A percentile compares a stretch with the other conserved stretches of the same genome.
phyloP scores from a whole-genome alignment of 2,329 filamentous ascomycete species.

The Monilinia polystroma region DNA sequence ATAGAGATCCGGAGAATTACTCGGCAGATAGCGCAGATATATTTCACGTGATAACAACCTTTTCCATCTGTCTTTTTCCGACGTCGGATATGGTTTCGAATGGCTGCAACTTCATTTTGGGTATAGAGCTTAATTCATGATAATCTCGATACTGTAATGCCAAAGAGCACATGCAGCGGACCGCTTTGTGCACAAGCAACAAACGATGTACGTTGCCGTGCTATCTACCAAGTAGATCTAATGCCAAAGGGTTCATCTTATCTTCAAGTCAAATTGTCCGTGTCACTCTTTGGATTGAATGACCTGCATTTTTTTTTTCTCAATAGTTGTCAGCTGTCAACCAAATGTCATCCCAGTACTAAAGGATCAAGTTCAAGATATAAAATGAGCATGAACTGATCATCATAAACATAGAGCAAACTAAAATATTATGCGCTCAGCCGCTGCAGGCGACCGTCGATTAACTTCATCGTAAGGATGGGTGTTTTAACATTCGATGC shows the following conservation, averaged over 20 bases:
- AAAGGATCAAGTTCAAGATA: too few species aligned
- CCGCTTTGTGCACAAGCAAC: conserved; percentile 16
- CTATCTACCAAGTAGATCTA: not conserved
- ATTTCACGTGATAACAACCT: not conserved
- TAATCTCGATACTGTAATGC: too few species aligned
- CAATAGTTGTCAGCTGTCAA: not conserved
- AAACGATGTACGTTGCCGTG: not conserved
- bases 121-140: not conserved
- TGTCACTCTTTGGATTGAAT: not conserved
- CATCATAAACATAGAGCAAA: not conserved
- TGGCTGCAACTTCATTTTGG: not conserved
- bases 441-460: not conserved
- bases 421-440: not conserved
- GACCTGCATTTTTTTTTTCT: not conserved
- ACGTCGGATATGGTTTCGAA: not conserved
- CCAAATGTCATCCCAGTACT: not conserved
- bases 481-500: not conserved
- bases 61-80: not conserved
- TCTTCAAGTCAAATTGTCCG: not conserved
- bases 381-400: not conserved
- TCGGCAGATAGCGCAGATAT: not conserved
- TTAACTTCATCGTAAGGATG: not conserved
- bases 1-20: conserved; percentile 6
- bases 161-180: conserved; percentile 7
- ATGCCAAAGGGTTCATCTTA: not conserved